Evolutionary conservation across 1,284 basidiomycete genomes (phyloP), one percentile per base, ranked within the genome.

Genomic region (Apiotrichum laibachii): DNA sequence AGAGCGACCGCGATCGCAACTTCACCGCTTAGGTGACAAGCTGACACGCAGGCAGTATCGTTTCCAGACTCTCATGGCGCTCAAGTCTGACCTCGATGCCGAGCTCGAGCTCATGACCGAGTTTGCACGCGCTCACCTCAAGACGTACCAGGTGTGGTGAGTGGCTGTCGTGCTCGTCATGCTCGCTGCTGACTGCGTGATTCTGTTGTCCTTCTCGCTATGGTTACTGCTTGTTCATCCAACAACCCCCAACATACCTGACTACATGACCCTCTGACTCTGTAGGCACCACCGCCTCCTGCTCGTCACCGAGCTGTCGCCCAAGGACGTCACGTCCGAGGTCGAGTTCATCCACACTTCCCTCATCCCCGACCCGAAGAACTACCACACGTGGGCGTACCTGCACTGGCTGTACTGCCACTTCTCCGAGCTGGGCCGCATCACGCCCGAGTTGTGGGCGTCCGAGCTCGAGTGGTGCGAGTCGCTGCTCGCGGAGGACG

Each of bases 321-420:
- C 84, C 45, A 73, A 81, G 50, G 82, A 85, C 49, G 69, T 74
- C 2, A 15, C 50, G 21, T 44, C 57, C 79, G 93, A 97, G 76
- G 85, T 97, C 59, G 81, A 77, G 22, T 95, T 95, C 76, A 87
- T 92, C 70, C 83, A 85, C 55, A 77, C 80, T 51, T 85, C 86
- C 0, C 84, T 97, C 43, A 75, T 82, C 10, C 81, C 79, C 21
- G 93, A 97, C 73, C 79, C 85, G 50, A 97, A 97, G 82, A 97
- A 96, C 80, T 96, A 96, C 74, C 92, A 96, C 77, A 95, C 92
- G 0, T 96, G 92, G 92, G 88, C 89, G 6, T 93, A 94, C 77
- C 84, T 92, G 9, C 92, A 96, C 75, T 95, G 90, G 89, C 77
- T 92, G 13, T 84, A 93, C 52, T 86, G 87, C n/a, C 85, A 88